Percentiles rank a stretch among this genome's conserved stretches.
Evolutionary conservation across 805 yeast species (phyloP).

Genomic region (Cyberlindnera sargentensis): DNA sequence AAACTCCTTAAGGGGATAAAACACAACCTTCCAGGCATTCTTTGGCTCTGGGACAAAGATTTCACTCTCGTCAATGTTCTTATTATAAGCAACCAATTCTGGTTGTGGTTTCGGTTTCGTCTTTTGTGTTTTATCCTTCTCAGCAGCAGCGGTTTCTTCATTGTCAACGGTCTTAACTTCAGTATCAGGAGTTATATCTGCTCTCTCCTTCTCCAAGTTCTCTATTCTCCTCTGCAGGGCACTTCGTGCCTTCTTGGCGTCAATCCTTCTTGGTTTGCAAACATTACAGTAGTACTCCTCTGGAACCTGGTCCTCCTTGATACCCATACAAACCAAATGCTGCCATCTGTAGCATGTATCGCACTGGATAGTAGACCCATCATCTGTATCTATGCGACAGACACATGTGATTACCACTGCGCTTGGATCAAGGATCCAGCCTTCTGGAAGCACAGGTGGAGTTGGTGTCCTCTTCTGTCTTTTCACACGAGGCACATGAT

Average conservation of each 20-base stretch:
- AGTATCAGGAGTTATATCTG: slow-evolving; percentile 1
- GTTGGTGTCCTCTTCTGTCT: slow-evolving; percentile 7
- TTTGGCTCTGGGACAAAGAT: slow-evolving; percentile 30
- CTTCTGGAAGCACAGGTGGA: slow-evolving; percentile 6
- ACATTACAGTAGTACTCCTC: slow-evolving; percentile 75
- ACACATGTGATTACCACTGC: slow-evolving; percentile 85
- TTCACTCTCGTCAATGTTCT: slow-evolving; percentile 28
- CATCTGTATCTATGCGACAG: slow-evolving; percentile 81
- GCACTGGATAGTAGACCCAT: slow-evolving; percentile 93
- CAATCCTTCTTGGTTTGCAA: slow-evolving; percentile 53
- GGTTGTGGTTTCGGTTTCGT: slow-evolving; percentile 17
- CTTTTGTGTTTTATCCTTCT: slow-evolving; percentile 10
- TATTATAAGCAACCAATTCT: slow-evolving; percentile 18
- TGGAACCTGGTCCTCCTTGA: slow-evolving; percentile 67
- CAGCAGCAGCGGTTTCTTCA: slow-evolving; percentile 3
- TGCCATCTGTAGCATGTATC: slow-evolving; percentile 92
- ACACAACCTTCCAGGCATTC: slow-evolving; percentile 29
- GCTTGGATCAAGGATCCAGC: slow-evolving; percentile 67
- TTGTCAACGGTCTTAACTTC: slow-evolving; percentile 1
- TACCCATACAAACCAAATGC: slow-evolving; percentile 87
- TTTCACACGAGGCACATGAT: neutral
- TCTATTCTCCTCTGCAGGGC: neutral
- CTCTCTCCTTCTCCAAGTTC: neutral
- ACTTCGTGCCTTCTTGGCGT: slow-evolving; percentile 33
- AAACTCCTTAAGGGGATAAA: slow-evolving; percentile 25